Base-by-base conservation (phyloP, 768 basidiomycete species). In the Dendrothele bispora region DNA sequence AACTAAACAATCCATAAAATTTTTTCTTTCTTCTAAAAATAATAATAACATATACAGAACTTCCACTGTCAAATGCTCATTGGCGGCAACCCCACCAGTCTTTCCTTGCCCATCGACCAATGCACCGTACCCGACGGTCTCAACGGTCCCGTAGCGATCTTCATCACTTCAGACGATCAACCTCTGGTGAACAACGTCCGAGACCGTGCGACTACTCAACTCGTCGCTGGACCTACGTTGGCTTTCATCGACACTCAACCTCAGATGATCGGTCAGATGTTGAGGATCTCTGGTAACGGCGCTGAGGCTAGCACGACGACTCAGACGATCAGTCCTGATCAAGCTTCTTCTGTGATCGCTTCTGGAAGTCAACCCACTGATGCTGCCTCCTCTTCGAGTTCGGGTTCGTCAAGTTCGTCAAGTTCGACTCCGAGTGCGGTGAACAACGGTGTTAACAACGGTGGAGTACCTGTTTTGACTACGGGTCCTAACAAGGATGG, bases 41-140 rank as follows among this genome's bases (percentile, higher is more conserved):
- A 10, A 39, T 28, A 7, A 24, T 26, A 17, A 41, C 27, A 10
- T 35, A 14, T 17, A 29, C 57, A 86, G 84, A 61, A 57, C 51
- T 60, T 87, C 27, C 80, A 73, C 67, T 91, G 90, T 66, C 84
- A 91, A 67, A 88, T 92, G 79, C 64, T 92, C 55, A 54, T 80
- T 46, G 90, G 87, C 25, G 86, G 84, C 24, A 43, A 67, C 15
- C 62, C 81, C 41, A 62, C 64, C 58, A 68, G 89, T 4, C 68
- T 88, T 58, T 58, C 78, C 26, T 70, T 89, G 37, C 82, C 88
- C 3, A 60, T 87, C 55, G 54, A 63, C 51, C 54, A 77, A 51
- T 91, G 89, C 55, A 63, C 75, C 49, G 80, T 91, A 11, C 91
- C 90, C 29, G 28, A 51, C 0, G 79, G 78, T 45, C 70, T 91